phyloP scores from a whole-genome alignment of 345 rosid species.

The Rhizophora mangle region DNA sequence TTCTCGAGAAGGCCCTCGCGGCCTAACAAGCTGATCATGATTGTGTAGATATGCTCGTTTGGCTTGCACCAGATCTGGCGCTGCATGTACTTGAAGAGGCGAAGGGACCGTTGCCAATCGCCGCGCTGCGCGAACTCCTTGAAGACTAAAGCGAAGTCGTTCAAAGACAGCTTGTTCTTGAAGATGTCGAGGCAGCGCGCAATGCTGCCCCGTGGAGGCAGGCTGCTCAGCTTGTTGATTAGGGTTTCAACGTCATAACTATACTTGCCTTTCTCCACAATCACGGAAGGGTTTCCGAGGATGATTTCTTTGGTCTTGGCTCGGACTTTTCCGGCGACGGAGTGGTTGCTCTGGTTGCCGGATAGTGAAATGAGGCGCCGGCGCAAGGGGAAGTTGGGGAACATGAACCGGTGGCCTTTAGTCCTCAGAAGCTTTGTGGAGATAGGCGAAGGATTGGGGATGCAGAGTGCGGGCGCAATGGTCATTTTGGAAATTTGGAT shows the following conservation, averaged over 20 bases:
- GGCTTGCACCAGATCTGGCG: slow-evolving; percentile 99
- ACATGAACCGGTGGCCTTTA: slow-evolving; percentile 30
- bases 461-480: slow-evolving; percentile 26
- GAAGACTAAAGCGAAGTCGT: slow-evolving; percentile 87
- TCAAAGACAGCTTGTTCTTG: slow-evolving; percentile 84
- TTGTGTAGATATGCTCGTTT: slow-evolving; percentile 87
- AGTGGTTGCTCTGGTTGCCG: slow-evolving; percentile 23
- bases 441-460: slow-evolving; percentile 18
- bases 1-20: slow-evolving; percentile 85
- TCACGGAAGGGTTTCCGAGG: slow-evolving; percentile 70
- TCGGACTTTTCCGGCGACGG: slow-evolving; percentile 27
- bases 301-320: slow-evolving; percentile 63
- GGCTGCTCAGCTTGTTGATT: slow-evolving; percentile 95
- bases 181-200: slow-evolving; percentile 79
- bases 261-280: slow-evolving; percentile 87
- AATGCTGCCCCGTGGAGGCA: slow-evolving; percentile 96
- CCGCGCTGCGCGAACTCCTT: slow-evolving; percentile 92
- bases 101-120: slow-evolving; percentile 93
- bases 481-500: slow-evolving; percentile 30
- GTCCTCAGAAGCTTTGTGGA: slow-evolving; percentile 24
- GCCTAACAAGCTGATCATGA: slow-evolving; percentile 80
- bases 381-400: slow-evolving; percentile 26
- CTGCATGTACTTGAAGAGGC: slow-evolving; percentile 94
- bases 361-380: slow-evolving; percentile 30
- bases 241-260: slow-evolving; percentile 93